phyloP scores from a whole-genome alignment of 2,329 filamentous ascomycete species.

The Xylaria arbuscula region DNA sequence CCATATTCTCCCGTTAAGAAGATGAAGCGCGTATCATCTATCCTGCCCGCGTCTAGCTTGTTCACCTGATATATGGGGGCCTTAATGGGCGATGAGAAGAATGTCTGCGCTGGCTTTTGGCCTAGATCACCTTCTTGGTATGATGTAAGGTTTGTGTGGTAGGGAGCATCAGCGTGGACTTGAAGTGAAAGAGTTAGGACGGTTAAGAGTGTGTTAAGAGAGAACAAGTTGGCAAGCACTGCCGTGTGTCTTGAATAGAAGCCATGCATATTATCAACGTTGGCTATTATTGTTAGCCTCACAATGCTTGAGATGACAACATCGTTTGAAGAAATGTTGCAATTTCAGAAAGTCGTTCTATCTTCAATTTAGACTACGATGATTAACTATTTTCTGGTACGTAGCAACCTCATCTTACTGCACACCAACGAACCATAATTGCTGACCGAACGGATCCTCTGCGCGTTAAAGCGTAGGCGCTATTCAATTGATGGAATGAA shows the following conservation, averaged over 20 bases:
- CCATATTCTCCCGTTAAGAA: conserved; percentile 36
- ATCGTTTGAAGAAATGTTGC: neutral
- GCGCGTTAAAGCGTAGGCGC: neutral
- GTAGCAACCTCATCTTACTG: neutral
- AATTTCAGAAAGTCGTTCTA: neutral
- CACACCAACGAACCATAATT: neutral
- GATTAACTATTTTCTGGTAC: neutral
- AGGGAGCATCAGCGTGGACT: conserved; percentile 26
- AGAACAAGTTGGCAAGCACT: neutral
- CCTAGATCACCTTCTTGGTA: conserved; percentile 31
- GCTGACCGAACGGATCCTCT: neutral
- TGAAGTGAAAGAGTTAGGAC: neutral
- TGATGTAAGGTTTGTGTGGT: conserved; percentile 16
- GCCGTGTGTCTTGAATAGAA: neutral
- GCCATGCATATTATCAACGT: neutral
- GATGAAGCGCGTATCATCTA: conserved; percentile 30
- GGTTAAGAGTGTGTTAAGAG: neutral
- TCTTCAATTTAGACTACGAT: neutral
- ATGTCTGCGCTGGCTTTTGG: conserved; percentile 27
- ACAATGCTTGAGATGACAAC: neutral
- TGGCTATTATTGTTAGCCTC: neutral
- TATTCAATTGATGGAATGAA: neutral
- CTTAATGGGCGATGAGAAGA: conserved; percentile 31
- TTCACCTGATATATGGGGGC: conserved; percentile 34
- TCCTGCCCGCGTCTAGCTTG: conserved; percentile 18